These are phyloP conservation scores for Fusarium verrucosum DNA, from an alignment of 2,329 filamentous ascomycete species.

Conservation along the genomic window DNA sequence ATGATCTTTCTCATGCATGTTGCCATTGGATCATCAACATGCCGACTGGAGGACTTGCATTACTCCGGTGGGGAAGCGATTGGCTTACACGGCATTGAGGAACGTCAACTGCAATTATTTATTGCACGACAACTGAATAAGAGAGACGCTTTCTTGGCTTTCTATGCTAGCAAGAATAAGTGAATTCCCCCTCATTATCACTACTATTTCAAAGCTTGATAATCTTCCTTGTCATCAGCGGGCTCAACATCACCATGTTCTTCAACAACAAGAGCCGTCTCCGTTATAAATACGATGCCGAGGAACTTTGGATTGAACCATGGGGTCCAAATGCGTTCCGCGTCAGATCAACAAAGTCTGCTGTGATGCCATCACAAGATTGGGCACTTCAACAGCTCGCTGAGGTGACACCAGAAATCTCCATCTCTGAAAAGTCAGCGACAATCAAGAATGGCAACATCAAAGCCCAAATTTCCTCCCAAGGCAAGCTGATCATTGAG, in stretches of 20 bases:
- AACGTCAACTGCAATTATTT: not conserved
- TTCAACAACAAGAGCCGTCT: constrained; percentile 16
- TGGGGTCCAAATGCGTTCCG: constrained; percentile 17
- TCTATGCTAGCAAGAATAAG: too few relatives aligned
- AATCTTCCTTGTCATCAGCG: not conserved
- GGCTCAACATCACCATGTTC: not conserved
- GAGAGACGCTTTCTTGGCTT: not conserved
- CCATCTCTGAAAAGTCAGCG: not conserved
- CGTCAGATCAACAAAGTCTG: constrained; percentile 6
- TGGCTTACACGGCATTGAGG: constrained; percentile 4
- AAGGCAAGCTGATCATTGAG: constrained; percentile 46
- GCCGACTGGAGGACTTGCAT: constrained; percentile 10
- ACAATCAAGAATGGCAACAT: constrained; percentile 45
- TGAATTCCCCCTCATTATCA: not conserved
- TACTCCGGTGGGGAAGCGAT: constrained; percentile 21
- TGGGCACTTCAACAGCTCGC: constrained; percentile 11
- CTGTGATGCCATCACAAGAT: constrained; percentile 4
- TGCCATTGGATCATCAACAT: constrained; percentile 8
- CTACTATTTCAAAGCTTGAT: not conserved
- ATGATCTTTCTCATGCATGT: not conserved
- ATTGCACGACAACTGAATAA: not conserved
- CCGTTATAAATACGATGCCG: constrained; percentile 12
- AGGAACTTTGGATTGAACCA: constrained; percentile 17
- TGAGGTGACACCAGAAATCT: constrained; percentile 1
- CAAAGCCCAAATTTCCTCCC: constrained; percentile 41